phyloP scores from a whole-genome alignment of 202 grass and related monocot species.

The Musa balbisiana region DNA sequence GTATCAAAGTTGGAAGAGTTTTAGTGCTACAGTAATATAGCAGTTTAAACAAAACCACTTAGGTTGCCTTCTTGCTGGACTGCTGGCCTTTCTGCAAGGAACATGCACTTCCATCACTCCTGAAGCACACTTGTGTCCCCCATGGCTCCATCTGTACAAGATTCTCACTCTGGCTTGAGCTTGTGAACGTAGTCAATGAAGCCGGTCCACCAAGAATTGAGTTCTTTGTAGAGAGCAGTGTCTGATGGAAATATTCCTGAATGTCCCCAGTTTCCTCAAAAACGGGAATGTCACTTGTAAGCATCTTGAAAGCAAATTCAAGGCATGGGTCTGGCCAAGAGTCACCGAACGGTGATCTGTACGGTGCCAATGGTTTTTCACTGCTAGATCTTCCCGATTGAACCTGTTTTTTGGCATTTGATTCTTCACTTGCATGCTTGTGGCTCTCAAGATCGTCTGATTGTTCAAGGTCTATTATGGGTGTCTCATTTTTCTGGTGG shows the following conservation, averaged over 20 bases:
- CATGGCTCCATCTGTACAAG: not conserved
- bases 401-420: constrained; percentile 18
- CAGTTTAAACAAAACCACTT: not conserved
- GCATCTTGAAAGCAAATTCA: constrained; percentile 74
- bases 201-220: not conserved
- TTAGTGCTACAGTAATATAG: too few species aligned
- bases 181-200: not conserved
- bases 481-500: constrained; percentile 24
- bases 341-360: constrained; percentile 38
- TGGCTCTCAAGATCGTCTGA: constrained; percentile 21
- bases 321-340: constrained; percentile 72
- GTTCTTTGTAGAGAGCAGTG: constrained; percentile 24
- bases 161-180: not conserved
- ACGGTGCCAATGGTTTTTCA: constrained; percentile 26
- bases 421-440: constrained; percentile 1
- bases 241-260: constrained; percentile 31
- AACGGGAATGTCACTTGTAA: constrained; percentile 55
- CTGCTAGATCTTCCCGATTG: constrained; percentile 19
- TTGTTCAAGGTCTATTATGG: constrained; percentile 4
- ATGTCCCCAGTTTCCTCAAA: constrained; percentile 27
- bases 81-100: not conserved
- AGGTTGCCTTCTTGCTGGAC: not conserved
- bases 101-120: not conserved
- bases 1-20: not conserved
- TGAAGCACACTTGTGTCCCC: not conserved